Conservation (phyloP, 2,329 filamentous ascomycete genomes). For the Biscogniauxia marginata region DNA sequence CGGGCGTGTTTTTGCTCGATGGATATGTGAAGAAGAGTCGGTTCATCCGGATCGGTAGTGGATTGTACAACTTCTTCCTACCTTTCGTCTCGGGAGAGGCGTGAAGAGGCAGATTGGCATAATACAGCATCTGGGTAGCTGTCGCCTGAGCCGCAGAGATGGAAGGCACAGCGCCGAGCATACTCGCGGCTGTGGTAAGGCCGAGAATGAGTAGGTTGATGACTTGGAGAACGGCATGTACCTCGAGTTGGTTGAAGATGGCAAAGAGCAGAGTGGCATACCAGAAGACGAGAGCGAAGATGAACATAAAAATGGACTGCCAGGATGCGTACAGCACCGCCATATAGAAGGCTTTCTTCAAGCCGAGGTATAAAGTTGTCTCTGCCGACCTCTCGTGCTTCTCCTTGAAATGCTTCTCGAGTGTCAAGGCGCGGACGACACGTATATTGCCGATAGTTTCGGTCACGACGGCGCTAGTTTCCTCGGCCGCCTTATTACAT, state of each 20-base stretch:
- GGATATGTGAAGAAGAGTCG: constrained; percentile 73
- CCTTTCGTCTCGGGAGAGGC: constrained; percentile 59
- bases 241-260: constrained; percentile 43
- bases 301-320: constrained; percentile 68
- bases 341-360: constrained; percentile 63
- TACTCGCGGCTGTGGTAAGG: constrained; percentile 67
- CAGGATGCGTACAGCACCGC: constrained; percentile 76
- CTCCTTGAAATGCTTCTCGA: constrained; percentile 68
- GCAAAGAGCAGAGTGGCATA: constrained; percentile 69
- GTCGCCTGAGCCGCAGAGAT: constrained; percentile 72
- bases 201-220: constrained; percentile 84
- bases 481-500: constrained; percentile 62
- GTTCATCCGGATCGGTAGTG: constrained; percentile 51
- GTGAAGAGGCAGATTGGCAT: constrained; percentile 57
- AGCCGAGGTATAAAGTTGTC: constrained; percentile 57
- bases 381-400: constrained; percentile 58
- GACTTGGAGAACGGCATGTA: constrained; percentile 66
- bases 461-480: constrained; percentile 61
- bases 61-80: constrained; percentile 28
- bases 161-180: constrained; percentile 76
- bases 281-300: constrained; percentile 79
- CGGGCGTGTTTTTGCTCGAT: constrained; percentile 44
- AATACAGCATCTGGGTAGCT: constrained; percentile 69
- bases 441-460: constrained; percentile 79
- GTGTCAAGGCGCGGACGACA: constrained; percentile 70